These are phyloP conservation scores for Musa acuminata DNA, from an alignment of 176 grass and related monocot species.

Conservation along the genomic window DNA sequence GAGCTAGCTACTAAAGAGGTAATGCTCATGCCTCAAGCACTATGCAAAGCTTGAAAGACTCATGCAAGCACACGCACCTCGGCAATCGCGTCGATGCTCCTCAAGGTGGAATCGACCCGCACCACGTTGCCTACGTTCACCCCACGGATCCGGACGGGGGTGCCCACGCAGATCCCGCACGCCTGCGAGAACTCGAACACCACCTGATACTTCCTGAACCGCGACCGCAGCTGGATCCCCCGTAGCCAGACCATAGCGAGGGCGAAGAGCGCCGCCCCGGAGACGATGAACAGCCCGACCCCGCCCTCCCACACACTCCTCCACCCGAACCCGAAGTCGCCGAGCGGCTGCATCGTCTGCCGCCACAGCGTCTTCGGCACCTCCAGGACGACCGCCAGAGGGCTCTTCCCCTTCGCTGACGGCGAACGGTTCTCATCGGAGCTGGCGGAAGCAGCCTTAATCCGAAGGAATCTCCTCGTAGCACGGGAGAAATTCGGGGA, in stretches of 20 bases:
- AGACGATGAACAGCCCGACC: slow-evolving; percentile 93
- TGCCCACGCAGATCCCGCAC: slow-evolving; percentile 87
- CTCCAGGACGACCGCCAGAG: slow-evolving; percentile 27
- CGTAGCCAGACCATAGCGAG: slow-evolving; percentile 75
- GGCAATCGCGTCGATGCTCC: slow-evolving; percentile 66
- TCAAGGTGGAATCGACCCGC: slow-evolving; percentile 75
- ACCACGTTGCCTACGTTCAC: slow-evolving; percentile 84
- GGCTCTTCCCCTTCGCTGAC: not conserved
- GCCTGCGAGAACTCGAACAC: slow-evolving; percentile 91
- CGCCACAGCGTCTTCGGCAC: slow-evolving; percentile 42
- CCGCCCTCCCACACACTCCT: slow-evolving; percentile 95
- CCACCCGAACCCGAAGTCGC: slow-evolving; percentile 80
- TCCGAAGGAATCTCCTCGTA: not conserved
- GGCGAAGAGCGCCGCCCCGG: slow-evolving; percentile 59
- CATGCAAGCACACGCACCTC: slow-evolving; percentile 34
- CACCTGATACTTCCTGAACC: slow-evolving; percentile 65
- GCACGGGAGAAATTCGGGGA: slow-evolving; percentile 5
- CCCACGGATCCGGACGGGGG: slow-evolving; percentile 79
- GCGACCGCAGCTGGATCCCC: slow-evolving; percentile 62
- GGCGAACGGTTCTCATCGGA: slow-evolving; percentile 14
- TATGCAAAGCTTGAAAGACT: not conserved
- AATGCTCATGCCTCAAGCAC: too few species aligned
- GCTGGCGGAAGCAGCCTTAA: slow-evolving; percentile 9
- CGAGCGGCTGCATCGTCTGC: slow-evolving; percentile 62
- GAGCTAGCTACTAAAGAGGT: too few species aligned